phyloP scores from a whole-genome alignment of 2,329 filamentous ascomycete species.

The Ophiosphaerella narmari region DNA sequence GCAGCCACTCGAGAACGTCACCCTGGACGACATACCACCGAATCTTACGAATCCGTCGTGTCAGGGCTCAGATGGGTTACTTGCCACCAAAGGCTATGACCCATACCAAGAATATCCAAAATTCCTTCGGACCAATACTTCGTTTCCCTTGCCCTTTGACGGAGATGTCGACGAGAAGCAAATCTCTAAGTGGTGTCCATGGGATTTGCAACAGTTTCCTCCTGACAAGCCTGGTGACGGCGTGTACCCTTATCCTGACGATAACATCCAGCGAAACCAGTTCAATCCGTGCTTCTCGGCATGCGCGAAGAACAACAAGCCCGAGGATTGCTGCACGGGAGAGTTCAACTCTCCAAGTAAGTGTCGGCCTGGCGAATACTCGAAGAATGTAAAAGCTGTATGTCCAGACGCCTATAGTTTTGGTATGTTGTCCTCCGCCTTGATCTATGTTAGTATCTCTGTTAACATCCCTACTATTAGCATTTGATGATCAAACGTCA shows the following conservation, averaged over 20 bases:
- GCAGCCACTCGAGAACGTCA: slow-evolving; percentile 61
- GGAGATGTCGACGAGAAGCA: slow-evolving; percentile 59
- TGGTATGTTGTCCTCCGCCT: slow-evolving; percentile 54
- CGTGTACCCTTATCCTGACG: slow-evolving; percentile 80
- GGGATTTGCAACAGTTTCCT: slow-evolving; percentile 71
- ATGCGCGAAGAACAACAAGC: slow-evolving; percentile 69
- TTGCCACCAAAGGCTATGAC: slow-evolving; percentile 52
- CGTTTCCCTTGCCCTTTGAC: slow-evolving; percentile 72
- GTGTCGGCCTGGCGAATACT: slow-evolving; percentile 72
- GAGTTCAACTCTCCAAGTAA: slow-evolving; percentile 64
- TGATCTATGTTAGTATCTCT: neutral
- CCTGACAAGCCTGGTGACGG: slow-evolving; percentile 74
- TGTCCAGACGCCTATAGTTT: slow-evolving; percentile 87
- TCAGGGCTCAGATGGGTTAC: slow-evolving; percentile 70
- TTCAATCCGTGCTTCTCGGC: slow-evolving; percentile 81
- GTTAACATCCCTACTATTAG: slow-evolving; percentile 27
- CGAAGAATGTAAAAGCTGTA: slow-evolving; percentile 70
- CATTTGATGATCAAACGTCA: slow-evolving; percentile 62
- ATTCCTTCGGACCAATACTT: slow-evolving; percentile 65
- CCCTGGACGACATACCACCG: slow-evolving; percentile 67
- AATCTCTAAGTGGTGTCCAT: slow-evolving; percentile 76
- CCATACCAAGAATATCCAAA: slow-evolving; percentile 56
- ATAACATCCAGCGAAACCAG: slow-evolving; percentile 68
- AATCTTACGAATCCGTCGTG: slow-evolving; percentile 79
- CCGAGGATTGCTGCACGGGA: slow-evolving; percentile 77